These are phyloP conservation scores for Citrullus colocynthis DNA, from an alignment of 306 rosid genomes.

Conservation along the genomic window DNA sequence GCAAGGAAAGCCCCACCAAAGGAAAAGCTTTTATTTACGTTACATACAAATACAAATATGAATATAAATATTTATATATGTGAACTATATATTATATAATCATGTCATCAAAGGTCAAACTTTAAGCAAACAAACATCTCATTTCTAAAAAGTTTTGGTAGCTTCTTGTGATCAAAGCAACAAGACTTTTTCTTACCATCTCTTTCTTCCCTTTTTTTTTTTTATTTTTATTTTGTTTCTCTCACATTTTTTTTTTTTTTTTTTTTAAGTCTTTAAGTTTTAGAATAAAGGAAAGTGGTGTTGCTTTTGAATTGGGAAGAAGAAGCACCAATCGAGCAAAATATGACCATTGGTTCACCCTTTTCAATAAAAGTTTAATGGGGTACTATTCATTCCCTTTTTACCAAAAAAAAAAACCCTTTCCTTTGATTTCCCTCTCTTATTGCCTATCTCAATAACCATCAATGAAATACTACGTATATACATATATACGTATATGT, in stretches of 20 bases:
- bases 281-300: slow-evolving; percentile 48
- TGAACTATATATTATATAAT: neutral
- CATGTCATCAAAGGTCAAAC: slow-evolving; percentile 84
- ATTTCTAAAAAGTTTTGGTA: slow-evolving; percentile 52
- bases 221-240: neutral
- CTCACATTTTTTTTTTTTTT: neutral
- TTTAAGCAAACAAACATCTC: slow-evolving; percentile 78
- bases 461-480: neutral
- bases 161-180: slow-evolving; percentile 99
- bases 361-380: slow-evolving; percentile 29
- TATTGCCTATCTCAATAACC: neutral
- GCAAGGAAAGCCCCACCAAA: slow-evolving; percentile 4
- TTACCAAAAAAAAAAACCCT: too few relatives aligned
- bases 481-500: neutral
- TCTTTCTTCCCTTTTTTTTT: neutral
- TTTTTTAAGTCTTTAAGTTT: neutral
- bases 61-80: neutral
- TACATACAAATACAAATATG: neutral
- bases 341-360: slow-evolving; percentile 29
- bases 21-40: slow-evolving; percentile 1
- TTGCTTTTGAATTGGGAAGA: neutral
- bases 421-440: neutral
- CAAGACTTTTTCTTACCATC: slow-evolving; percentile 56
- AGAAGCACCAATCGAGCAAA: neutral
- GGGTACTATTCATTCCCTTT: slow-evolving; percentile 23